Evolutionary conservation across 176 grass and related monocot genomes (phyloP).

Genomic region (Paspalum vaginatum): DNA sequence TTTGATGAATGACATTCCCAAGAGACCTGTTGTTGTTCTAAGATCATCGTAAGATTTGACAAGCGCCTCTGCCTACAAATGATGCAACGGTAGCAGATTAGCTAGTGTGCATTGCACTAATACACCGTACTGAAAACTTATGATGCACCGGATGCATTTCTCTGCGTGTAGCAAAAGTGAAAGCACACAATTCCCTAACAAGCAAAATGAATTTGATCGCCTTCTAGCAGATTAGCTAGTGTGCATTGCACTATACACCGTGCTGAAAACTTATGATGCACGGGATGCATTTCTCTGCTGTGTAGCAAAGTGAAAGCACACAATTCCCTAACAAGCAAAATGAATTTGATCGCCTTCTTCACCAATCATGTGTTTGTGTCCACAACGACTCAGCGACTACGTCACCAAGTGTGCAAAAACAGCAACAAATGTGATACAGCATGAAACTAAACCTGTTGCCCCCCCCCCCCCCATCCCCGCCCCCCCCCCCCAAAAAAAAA

Average conservation of each 20-base stretch:
- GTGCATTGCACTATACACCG: conserved; percentile 3
- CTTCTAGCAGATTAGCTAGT: conserved; percentile 18
- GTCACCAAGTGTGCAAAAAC: conserved; percentile 17
- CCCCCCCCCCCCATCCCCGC: no score
- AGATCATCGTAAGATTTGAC: conserved; percentile 79
- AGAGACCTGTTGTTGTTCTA: conserved; percentile 66
- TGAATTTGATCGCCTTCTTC: background rate
- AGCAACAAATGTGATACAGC: background rate
- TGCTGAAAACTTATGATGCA: conserved; percentile 18
- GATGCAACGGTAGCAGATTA: conserved; percentile 28
- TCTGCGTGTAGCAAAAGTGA: conserved; percentile 12
- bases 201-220: conserved; percentile 1
- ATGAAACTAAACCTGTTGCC: conserved; percentile 19
- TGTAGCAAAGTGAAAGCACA: conserved; percentile 9
- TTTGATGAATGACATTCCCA: conserved; percentile 87
- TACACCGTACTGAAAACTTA: conserved; percentile 22
- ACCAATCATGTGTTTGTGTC: conserved; percentile 7
- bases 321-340: background rate
- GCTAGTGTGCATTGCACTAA: conserved; percentile 1
- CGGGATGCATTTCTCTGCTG: conserved; percentile 12
- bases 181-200: background rate
- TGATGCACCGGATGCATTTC: background rate
- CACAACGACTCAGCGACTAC: background rate
- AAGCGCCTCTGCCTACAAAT: conserved; percentile 65
- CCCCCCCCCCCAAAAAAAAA: no score